Base-by-base conservation (phyloP, 495 filamentous ascomycete species). In the Xylaria palmicola region DNA sequence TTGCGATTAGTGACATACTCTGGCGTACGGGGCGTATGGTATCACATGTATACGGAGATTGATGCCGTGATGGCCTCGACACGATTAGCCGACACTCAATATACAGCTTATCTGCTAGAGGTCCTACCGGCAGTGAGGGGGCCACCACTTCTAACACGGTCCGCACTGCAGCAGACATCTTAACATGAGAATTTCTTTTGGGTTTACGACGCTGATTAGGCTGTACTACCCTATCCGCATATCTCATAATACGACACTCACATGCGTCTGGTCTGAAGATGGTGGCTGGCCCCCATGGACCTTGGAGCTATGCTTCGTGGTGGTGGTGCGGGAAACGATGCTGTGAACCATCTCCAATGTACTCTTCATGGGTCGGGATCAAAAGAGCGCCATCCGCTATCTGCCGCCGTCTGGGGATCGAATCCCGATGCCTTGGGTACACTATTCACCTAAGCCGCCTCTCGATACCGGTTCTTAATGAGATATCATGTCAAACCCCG, bases 191-290 rank as follows among this genome's bases (percentile, higher is more conserved):
- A 36, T 27, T 13, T 41, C 36, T 43, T 32, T 34, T n/a, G 27
- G 20, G n/a, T 34, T 0, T 34, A 44, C 27, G 34, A 32, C 27
- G 22, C 8, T 44, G 53, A 32, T 30, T 43, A 56, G 26, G 53
- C 39, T 9, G 53, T 56, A 34, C 34, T 3, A 56, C 32, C 53
- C n/a, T 41, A 55, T 43, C 24, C 4, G 36, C 34, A 17, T 41
- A 40, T 41, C 24, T 41, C 10, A 24, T 2, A n/a, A 17, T 55
- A 27, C 17, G 37, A 27, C 4, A 32, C 39, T 44, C 32, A 30
- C 37, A 34, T 44, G 17, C 34, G 53, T 56, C 37, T 56, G 43
- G 37, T 44, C 53, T 56, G 37, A 22, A 56, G 26, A 43, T 56
- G 27, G 44, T 56, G 30, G 15, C 37, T 44, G 26, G 44, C 37